Percentiles rank a stretch among this genome's conserved stretches.
phyloP scores from a whole-genome alignment of 139 green algal genomes.

The Deuterostichococcus epilithicus region DNA sequence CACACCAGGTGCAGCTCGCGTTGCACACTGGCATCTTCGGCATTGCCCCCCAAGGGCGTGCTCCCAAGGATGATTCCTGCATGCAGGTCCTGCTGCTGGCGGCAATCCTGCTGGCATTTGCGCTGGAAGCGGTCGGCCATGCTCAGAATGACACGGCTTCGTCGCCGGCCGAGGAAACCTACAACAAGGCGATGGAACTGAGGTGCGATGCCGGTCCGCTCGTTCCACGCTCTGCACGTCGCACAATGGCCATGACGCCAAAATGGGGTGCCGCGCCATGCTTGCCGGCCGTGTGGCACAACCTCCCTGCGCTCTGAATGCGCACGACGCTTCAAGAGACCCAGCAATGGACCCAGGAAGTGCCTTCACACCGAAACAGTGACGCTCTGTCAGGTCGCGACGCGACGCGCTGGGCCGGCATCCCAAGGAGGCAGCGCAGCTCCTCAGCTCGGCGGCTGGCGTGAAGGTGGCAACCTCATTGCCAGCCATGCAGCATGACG shows the following conservation, averaged over 20 bases:
- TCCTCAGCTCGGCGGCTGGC: conserved; percentile 40
- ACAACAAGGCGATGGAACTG: conserved; percentile 26
- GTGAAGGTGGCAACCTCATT: conserved; percentile 1
- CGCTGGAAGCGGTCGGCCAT: neutral
- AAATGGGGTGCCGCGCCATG: neutral
- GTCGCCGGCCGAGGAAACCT: conserved; percentile 27
- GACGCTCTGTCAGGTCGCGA: conserved; percentile 7
- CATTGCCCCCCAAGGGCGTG: too few species aligned
- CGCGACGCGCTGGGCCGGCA: conserved; percentile 11
- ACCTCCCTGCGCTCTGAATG: neutral
- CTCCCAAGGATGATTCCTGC: too few species aligned
- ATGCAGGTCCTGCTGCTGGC: too few species aligned
- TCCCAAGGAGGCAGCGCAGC: conserved; percentile 26
- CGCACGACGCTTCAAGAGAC: neutral
- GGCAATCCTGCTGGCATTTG: too few species aligned
- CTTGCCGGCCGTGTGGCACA: neutral
- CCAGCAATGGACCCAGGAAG: too few species aligned
- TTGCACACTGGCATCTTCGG: too few species aligned
- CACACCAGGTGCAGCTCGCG: too few species aligned
- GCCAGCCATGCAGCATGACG: neutral
- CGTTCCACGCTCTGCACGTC: too few species aligned
- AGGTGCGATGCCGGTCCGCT: conserved; percentile 11
- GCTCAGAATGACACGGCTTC: neutral
- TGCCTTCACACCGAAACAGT: too few species aligned
- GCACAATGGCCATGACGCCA: neutral